Evolutionary conservation across 768 basidiomycete species (phyloP).

Genomic region (Lanmaoa pseudosensibilis): DNA sequence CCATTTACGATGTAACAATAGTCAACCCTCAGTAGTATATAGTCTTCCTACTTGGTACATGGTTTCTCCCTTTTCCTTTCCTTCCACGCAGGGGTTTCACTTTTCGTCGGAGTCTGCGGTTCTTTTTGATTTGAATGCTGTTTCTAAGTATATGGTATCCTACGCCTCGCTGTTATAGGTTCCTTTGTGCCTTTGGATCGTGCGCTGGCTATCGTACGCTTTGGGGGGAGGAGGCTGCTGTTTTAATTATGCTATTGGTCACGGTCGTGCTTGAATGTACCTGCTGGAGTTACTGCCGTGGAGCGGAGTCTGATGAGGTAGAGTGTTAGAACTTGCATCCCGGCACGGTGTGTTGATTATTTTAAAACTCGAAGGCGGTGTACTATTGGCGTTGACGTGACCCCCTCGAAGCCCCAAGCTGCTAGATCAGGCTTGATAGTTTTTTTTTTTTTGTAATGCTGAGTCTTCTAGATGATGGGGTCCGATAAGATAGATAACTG

Average conservation of each 20-base stretch:
- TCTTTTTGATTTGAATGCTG: constrained; percentile 5
- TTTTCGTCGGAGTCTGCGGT: neutral
- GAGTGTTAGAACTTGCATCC: no score
- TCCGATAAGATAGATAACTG: neutral
- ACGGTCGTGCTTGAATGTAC: neutral
- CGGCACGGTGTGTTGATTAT: no score
- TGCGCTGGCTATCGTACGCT: constrained; percentile 15
- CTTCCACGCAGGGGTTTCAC: neutral
- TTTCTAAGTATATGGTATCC: constrained; percentile 4
- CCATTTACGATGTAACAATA: constrained; percentile 37
- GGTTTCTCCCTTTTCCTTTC: neutral
- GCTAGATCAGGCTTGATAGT: neutral
- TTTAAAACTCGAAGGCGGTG: neutral
- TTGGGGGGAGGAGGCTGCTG: neutral
- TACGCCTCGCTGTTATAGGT: constrained; percentile 9
- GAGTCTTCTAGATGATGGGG: neutral
- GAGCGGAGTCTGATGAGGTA: neutral
- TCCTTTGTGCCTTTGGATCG: constrained; percentile 3
- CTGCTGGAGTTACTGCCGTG: neutral
- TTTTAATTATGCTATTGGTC: constrained; percentile 6
- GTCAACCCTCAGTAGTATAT: constrained; percentile 32
- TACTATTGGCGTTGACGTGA: neutral
- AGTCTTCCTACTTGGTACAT: constrained; percentile 23
- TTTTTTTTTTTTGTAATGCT: neutral
- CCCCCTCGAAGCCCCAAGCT: neutral